A percentile compares a stretch with the other conserved stretches of the same genome.
phyloP scores from a whole-genome alignment of 352 stramenopile species.

The Elongisporangium undulatum region DNA sequence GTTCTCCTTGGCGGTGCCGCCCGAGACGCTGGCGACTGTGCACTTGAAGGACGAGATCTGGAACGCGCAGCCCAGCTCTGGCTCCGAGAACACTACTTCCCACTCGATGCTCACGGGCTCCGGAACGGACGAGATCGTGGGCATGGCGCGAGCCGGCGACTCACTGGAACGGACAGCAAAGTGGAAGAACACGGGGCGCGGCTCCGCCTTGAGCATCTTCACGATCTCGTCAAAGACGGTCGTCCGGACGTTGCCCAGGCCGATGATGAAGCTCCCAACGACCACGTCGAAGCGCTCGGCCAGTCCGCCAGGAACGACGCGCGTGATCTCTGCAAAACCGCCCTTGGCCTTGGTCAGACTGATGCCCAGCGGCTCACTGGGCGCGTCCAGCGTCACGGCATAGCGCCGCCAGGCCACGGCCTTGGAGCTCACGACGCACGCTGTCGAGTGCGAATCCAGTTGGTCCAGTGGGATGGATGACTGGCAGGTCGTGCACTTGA shows the following conservation, averaged over 20 bases:
- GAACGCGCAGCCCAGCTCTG: constrained; percentile 57
- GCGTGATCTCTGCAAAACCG: constrained; percentile 67
- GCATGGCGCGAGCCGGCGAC: constrained; percentile 11
- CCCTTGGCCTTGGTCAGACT: constrained; percentile 65
- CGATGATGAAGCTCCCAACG: constrained; percentile 72
- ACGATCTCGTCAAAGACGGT: constrained; percentile 75
- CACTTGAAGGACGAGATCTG: constrained; percentile 45
- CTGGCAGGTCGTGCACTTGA: constrained; percentile 76
- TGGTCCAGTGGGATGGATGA: constrained; percentile 35
- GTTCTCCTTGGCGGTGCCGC: constrained; percentile 41
- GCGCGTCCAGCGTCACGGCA: constrained; percentile 40
- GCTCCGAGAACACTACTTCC: constrained; percentile 50
- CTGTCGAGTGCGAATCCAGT: constrained; percentile 59
- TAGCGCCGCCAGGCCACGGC: constrained; percentile 56
- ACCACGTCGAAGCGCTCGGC: constrained; percentile 59
- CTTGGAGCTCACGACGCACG: constrained; percentile 37
- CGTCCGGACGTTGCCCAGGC: constrained; percentile 50
- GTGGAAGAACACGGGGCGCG: constrained; percentile 57
- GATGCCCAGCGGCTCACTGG: constrained; percentile 50
- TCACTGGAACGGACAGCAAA: constrained; percentile 50
- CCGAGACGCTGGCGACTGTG: constrained; percentile 49
- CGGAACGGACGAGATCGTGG: constrained; percentile 49
- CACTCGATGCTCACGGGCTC: constrained; percentile 56
- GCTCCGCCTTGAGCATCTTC: constrained; percentile 36
- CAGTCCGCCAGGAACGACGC: constrained; percentile 46